phyloP scores from a whole-genome alignment of 176 grass and related monocot genomes.

The Oryza coarctata region DNA sequence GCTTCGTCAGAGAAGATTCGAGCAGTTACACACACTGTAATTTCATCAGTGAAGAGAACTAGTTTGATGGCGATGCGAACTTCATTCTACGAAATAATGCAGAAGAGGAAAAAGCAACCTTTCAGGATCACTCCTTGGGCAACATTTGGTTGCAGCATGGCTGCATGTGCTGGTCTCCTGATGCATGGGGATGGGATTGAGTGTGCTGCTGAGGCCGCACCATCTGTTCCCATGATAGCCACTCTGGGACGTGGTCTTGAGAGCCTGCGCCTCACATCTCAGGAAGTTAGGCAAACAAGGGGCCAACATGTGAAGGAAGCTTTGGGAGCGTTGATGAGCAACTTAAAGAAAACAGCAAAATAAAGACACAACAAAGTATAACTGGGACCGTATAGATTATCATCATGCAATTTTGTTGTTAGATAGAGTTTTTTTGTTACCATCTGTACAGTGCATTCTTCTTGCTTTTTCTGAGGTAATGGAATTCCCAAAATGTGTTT shows the following conservation, averaged over 20 bases:
- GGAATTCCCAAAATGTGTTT: conserved; percentile 13
- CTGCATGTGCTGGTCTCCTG: conserved; percentile 58
- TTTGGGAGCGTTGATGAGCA: conserved; percentile 62
- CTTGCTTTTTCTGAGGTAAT: conserved; percentile 28
- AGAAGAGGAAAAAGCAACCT: conserved; percentile 52
- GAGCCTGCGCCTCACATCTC: conserved; percentile 63
- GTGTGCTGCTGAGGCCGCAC: conserved; percentile 69
- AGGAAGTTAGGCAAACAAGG: conserved; percentile 57
- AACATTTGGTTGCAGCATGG: conserved; percentile 81
- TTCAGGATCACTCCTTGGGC: conserved; percentile 69
- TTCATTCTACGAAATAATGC: conserved; percentile 95
- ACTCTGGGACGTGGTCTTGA: conserved; percentile 83
- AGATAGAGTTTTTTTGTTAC: background rate
- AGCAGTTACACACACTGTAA: conserved; percentile 63
- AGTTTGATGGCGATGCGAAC: conserved; percentile 86
- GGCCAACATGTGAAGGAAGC: conserved; percentile 69
- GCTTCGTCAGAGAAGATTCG: conserved; percentile 85
- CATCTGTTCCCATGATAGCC: conserved; percentile 69
- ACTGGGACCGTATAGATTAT: conserved; percentile 35
- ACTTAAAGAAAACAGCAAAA: conserved; percentile 62
- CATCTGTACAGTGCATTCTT: conserved; percentile 26
- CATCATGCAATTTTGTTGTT: conserved; percentile 28
- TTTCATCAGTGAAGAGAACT: conserved; percentile 72
- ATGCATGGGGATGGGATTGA: conserved; percentile 78
- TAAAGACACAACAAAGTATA: conserved; percentile 28